Evolutionary conservation across 768 basidiomycete species (phyloP).

Genomic region (Boletellus ananas): DNA sequence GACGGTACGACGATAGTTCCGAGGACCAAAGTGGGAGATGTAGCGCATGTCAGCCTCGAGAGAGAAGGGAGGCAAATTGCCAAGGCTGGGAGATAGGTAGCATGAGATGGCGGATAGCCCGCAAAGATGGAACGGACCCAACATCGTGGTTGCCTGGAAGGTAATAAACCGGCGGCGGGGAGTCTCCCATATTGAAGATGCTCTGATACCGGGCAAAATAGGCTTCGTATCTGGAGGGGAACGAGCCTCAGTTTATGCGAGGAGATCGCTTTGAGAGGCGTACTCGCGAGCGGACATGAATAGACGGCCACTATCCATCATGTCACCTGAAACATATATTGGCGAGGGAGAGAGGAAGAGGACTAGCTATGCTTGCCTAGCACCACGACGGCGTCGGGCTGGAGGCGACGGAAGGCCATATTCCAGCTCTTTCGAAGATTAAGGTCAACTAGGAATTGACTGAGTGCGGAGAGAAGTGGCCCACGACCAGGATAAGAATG

Average conservation of each 20-base stretch:
- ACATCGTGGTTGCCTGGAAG: conserved; percentile 92
- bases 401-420: conserved; percentile 47
- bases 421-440: conserved; percentile 86
- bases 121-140: conserved; percentile 44
- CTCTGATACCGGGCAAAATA: conserved; percentile 66
- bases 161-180: conserved; percentile 54
- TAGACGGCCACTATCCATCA: conserved; percentile 83
- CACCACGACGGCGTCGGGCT: conserved; percentile 74
- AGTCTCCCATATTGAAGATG: conserved; percentile 55
- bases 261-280: not conserved
- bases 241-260: conserved; percentile 5
- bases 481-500: conserved; percentile 66
- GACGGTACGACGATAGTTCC: conserved; percentile 59
- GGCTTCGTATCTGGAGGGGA: conserved; percentile 57
- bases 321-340: conserved; percentile 44
- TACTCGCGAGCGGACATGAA: conserved; percentile 66
- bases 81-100: conserved; percentile 24
- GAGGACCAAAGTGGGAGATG: conserved; percentile 67
- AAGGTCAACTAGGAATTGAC: conserved; percentile 68
- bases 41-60: conserved; percentile 54
- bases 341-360: not conserved
- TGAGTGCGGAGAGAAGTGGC: conserved; percentile 51
- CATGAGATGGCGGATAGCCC: not conserved
- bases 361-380: conserved; percentile 43
- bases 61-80: conserved; percentile 32